Percentiles rank a stretch among this genome's conserved stretches.
Conservation (phyloP, 176 grass and related monocot genomes). For the Ensete ventricosum region DNA sequence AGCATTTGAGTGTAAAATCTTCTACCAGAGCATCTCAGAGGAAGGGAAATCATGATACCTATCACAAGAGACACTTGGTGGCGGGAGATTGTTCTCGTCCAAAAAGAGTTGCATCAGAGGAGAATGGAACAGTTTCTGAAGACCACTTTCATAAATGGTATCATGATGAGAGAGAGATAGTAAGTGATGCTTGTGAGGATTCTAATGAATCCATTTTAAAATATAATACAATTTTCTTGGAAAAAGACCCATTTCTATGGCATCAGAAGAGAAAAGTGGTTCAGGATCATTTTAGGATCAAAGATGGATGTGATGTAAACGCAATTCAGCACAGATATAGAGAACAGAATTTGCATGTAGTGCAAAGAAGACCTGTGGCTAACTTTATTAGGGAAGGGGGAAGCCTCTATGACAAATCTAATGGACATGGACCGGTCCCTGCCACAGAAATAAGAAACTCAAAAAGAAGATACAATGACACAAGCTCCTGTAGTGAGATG, state of each 20-base stretch:
- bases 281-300: slow-evolving; percentile 23
- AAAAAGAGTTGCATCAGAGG: slow-evolving; percentile 3
- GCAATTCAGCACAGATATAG: slow-evolving; percentile 19
- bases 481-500: not conserved
- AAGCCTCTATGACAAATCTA: slow-evolving; percentile 22
- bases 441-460: slow-evolving; percentile 18
- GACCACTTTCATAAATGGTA: slow-evolving; percentile 1
- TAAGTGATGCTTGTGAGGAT: slow-evolving; percentile 20
- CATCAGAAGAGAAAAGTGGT: slow-evolving; percentile 7
- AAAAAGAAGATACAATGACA: slow-evolving; percentile 20
- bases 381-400: slow-evolving; percentile 15
- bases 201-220: slow-evolving; percentile 21
- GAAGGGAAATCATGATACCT: slow-evolving; percentile 5
- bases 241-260: slow-evolving; percentile 13
- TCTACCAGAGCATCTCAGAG: slow-evolving; percentile 23
- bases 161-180: slow-evolving; percentile 11
- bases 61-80: not conserved
- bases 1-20: slow-evolving; percentile 22
- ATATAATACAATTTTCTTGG: slow-evolving; percentile 13
- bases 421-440: not conserved
- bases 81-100: not conserved
- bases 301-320: slow-evolving; percentile 23
- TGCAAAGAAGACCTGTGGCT: slow-evolving; percentile 17
- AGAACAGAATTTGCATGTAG: slow-evolving; percentile 31
- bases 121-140: not conserved